Conservation (phyloP, 2,329 filamentous ascomycete genomes). For the Pseudopyricularia javanii region DNA sequence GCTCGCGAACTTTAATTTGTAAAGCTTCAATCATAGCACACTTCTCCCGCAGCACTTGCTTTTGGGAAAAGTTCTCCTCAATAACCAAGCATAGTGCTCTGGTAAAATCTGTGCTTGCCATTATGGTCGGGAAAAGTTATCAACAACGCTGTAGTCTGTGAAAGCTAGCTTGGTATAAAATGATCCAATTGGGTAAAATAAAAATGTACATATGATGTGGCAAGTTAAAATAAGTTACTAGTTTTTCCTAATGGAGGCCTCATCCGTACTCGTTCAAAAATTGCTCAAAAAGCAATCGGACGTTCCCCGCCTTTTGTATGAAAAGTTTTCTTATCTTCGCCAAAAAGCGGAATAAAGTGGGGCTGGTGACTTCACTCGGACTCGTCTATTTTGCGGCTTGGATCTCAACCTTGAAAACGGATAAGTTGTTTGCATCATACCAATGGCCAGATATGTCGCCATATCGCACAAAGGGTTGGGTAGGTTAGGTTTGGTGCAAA, state of each 20-base stretch:
- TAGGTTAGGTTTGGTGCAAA: too few species aligned
- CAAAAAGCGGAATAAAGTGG: not conserved
- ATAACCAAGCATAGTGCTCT: not conserved
- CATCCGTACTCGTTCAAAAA: not conserved
- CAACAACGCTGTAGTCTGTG: not conserved
- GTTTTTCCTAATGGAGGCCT: not conserved
- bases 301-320: not conserved
- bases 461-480: too few species aligned
- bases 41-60: not conserved
- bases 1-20: too few species aligned
- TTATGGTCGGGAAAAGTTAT: not conserved
- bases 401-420: not conserved
- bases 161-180: not conserved
- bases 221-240: not conserved
- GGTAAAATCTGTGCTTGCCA: not conserved
- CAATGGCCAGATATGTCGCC: too few species aligned
- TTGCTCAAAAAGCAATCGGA: not conserved
- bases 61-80: not conserved
- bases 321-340: not conserved
- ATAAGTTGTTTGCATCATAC: not conserved
- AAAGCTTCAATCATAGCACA: not conserved
- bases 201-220: not conserved
- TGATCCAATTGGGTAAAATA: not conserved
- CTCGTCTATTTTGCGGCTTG: not conserved
- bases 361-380: not conserved